These are phyloP conservation scores for Kwoniella shivajii DNA, from an alignment of 1,284 basidiomycete genomes.

Conservation along the genomic window DNA sequence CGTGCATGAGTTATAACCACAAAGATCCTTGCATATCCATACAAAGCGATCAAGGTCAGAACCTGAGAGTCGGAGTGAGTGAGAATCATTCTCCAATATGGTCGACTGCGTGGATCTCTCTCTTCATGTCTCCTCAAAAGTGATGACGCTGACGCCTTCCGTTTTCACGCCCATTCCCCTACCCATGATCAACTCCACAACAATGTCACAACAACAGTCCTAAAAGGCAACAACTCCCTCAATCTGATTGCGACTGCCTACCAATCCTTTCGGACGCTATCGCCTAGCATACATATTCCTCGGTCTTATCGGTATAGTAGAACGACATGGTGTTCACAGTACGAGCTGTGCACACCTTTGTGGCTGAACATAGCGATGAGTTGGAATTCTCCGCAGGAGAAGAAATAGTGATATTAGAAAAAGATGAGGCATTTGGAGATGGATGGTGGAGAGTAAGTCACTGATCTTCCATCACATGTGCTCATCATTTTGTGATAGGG, in stretches of 20 bases:
- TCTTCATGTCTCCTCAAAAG: too few relatives aligned
- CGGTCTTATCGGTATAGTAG: neutral
- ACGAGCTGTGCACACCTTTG: conserved; percentile 60
- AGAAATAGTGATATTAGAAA: conserved; percentile 84
- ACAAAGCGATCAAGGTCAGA: too few relatives aligned
- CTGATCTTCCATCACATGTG: neutral
- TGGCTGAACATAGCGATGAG: conserved; percentile 92
- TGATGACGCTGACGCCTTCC: conserved; percentile 1
- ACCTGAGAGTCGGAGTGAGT: too few relatives aligned
- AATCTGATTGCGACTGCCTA: neutral
- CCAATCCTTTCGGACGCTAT: neutral
- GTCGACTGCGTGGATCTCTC: too few relatives aligned
- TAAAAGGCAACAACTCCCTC: neutral
- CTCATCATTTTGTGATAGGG: conserved; percentile 61
- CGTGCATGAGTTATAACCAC: too few relatives aligned
- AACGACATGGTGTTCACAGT: conserved; percentile 33
- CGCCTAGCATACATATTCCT: neutral
- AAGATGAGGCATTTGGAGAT: conserved; percentile 89
- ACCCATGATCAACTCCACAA: conserved; percentile 2
- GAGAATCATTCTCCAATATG: too few relatives aligned
- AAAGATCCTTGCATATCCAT: too few relatives aligned
- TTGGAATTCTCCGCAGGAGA: conserved; percentile 84
- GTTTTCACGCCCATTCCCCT: neutral
- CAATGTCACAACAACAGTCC: too few relatives aligned
- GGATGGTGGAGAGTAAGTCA: conserved; percentile 96